phyloP scores from a whole-genome alignment of 805 yeast genomes.

The Saturnispora halmiae region DNA sequence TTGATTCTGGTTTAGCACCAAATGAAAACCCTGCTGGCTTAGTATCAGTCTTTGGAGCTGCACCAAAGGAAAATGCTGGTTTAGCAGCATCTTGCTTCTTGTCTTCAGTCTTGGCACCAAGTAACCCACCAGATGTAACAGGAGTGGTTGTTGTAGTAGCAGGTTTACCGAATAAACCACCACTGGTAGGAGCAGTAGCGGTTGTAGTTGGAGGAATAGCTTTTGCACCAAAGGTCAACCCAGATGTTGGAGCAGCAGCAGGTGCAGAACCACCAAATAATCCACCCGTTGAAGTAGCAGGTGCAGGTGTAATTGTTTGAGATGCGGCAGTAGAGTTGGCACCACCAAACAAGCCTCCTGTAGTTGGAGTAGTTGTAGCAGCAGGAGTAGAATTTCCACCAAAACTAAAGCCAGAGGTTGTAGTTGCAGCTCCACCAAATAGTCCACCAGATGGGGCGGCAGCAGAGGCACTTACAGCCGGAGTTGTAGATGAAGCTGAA shows the following conservation, averaged over 20 bases:
- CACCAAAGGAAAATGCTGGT: neutral
- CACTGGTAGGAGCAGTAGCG: slow-evolving; percentile 14
- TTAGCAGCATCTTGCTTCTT: neutral
- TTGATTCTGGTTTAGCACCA: slow-evolving; percentile 3
- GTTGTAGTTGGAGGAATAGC: slow-evolving; percentile 1
- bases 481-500: neutral
- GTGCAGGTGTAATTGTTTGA: neutral
- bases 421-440: slow-evolving; percentile 1
- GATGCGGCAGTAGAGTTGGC: neutral
- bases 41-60: slow-evolving; percentile 2
- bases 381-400: slow-evolving; percentile 1
- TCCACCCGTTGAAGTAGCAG: neutral
- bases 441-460: neutral
- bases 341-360: slow-evolving; percentile 11
- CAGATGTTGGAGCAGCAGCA: slow-evolving; percentile 7
- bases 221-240: neutral
- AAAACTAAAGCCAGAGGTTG: neutral
- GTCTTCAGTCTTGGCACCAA: slow-evolving; percentile 7
- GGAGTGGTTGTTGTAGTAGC: slow-evolving; percentile 9
- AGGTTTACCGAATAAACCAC: slow-evolving; percentile 17
- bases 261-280: slow-evolving; percentile 8
- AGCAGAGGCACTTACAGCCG: neutral
- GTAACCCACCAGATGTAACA: slow-evolving; percentile 2
- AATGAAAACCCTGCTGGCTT: slow-evolving; percentile 5
- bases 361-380: neutral